Conservation (phyloP, 352 stramenopile genomes). For the Phytophthora multivora region DNA sequence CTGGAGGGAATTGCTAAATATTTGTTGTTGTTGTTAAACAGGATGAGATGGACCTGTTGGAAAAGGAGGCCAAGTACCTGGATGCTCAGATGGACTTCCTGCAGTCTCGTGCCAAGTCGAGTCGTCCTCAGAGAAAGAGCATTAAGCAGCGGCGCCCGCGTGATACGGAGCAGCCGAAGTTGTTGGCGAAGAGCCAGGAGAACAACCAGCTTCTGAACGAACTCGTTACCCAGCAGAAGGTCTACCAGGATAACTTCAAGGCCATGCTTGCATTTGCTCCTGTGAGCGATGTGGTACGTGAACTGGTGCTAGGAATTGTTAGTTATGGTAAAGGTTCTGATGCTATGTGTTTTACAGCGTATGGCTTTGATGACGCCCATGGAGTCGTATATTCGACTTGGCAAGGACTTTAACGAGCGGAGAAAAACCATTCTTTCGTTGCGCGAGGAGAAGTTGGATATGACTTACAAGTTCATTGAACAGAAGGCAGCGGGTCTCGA, state of each 20-base stretch:
- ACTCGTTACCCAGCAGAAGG: conserved; percentile 65
- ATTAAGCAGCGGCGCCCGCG: conserved; percentile 62
- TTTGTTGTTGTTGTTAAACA: conserved; percentile 14
- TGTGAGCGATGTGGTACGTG: conserved; percentile 68
- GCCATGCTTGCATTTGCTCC: conserved; percentile 80
- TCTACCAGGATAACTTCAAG: conserved; percentile 80
- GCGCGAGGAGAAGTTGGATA: conserved; percentile 79
- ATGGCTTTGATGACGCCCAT: conserved; percentile 84
- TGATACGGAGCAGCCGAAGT: conserved; percentile 41
- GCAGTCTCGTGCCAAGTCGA: conserved; percentile 55
- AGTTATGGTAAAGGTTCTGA: background rate
- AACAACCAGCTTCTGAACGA: conserved; percentile 62
- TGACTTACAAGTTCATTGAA: conserved; percentile 83
- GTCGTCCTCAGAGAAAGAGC: conserved; percentile 38
- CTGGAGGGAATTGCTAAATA: background rate
- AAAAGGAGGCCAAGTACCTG: conserved; percentile 77
- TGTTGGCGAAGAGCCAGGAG: conserved; percentile 47
- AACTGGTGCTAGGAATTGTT: background rate
- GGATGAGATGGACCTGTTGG: conserved; percentile 61
- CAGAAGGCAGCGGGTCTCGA: conserved; percentile 66
- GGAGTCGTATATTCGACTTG: conserved; percentile 74
- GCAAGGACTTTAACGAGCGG: conserved; percentile 64
- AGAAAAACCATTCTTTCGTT: conserved; percentile 61
- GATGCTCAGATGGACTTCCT: conserved; percentile 71
- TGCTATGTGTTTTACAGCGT: conserved; percentile 33